Base-by-base conservation (phyloP, 106 monocot genomes). In the Iris macrosiphon region DNA sequence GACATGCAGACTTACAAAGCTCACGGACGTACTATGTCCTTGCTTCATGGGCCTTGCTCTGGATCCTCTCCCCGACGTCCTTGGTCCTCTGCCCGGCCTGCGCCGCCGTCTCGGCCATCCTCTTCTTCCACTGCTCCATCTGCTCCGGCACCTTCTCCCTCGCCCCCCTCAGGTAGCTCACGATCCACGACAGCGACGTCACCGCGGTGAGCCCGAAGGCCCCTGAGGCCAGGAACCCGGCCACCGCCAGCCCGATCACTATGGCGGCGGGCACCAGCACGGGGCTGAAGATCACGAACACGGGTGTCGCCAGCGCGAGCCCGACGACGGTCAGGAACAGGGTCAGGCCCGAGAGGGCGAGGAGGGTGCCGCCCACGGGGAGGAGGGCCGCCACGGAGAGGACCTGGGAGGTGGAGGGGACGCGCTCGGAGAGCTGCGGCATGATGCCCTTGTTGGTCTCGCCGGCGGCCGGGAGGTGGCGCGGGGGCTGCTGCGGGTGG, bases 281-380 rank as follows among this genome's bases (percentile, higher is more conserved):
- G 13, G 85, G 85, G 80, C 80, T 80, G 72, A 69, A 85, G 31
- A 85, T 45, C 20, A 76, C 18, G 45, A 85, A 68, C 11, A 79
- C 45, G 16, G 84, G 84, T 1, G 84, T 56, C 17, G 64, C 42
- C 12, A 79, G 23, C 19, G 69, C 64, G 56, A 85, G 72, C 3
- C 63, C 66, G 66, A 80, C 34, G 38, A 77, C 59, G 43, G 80
- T 76, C 3, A 51, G 69, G 23, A 61, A 21, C 10, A 80, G 69
- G 12, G 67, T 73, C 40, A 76, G 5, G 7, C 63, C 72, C 0
- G 75, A 58, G 22, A 79, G 65, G 33, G 68, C 45, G 22, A 84
- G 75, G 13, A 85, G 75, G 40, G 65, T 53, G 56, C 79, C 84
- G 20, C 75, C 75, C 33, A 85, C 12, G 21, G 84, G 84, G 72